Conservation (phyloP, 768 basidiomycete genomes). For the Boletus rubropictus region DNA sequence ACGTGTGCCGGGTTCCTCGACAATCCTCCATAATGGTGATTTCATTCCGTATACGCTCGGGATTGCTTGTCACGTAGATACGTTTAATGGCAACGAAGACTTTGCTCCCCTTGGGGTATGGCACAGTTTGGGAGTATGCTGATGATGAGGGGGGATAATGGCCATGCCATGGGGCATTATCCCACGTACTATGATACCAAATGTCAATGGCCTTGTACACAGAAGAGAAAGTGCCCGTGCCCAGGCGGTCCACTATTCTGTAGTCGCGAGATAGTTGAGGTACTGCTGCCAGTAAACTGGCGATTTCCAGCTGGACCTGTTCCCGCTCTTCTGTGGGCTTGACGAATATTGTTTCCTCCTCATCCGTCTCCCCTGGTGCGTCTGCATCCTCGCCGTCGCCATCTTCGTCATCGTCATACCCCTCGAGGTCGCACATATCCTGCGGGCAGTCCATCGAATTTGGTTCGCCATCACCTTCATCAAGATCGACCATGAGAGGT, state of each 20-base stretch:
- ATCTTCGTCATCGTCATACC: slow-evolving; percentile 32
- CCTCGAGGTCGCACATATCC: slow-evolving; percentile 33
- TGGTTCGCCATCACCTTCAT: slow-evolving; percentile 40
- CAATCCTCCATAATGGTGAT: slow-evolving; percentile 83
- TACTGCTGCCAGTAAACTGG: slow-evolving; percentile 58
- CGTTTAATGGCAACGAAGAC: slow-evolving; percentile 92
- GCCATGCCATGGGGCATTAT: slow-evolving; percentile 71
- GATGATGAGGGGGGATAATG: slow-evolving; percentile 56
- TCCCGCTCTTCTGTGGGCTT: slow-evolving; percentile 62
- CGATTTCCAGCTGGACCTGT: slow-evolving; percentile 75
- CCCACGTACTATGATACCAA: slow-evolving; percentile 66
- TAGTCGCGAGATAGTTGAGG: slow-evolving; percentile 66
- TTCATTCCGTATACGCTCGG: slow-evolving; percentile 89
- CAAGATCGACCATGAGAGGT: slow-evolving; percentile 39
- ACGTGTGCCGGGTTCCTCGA: slow-evolving; percentile 80
- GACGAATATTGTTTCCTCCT: slow-evolving; percentile 52
- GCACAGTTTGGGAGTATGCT: slow-evolving; percentile 55
- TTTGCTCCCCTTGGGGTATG: slow-evolving; percentile 39
- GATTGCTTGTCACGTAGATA: slow-evolving; percentile 94
- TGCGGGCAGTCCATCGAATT: slow-evolving; percentile 35
- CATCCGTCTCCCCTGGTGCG: slow-evolving; percentile 44
- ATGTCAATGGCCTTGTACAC: slow-evolving; percentile 97
- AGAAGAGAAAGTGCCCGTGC: slow-evolving; percentile 96
- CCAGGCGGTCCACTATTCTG: slow-evolving; percentile 80
- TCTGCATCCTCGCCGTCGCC: slow-evolving; percentile 33